Percentiles rank a stretch among this genome's conserved stretches.
phyloP scores from a whole-genome alignment of 306 rosid genomes.

The Vigna radiata region DNA sequence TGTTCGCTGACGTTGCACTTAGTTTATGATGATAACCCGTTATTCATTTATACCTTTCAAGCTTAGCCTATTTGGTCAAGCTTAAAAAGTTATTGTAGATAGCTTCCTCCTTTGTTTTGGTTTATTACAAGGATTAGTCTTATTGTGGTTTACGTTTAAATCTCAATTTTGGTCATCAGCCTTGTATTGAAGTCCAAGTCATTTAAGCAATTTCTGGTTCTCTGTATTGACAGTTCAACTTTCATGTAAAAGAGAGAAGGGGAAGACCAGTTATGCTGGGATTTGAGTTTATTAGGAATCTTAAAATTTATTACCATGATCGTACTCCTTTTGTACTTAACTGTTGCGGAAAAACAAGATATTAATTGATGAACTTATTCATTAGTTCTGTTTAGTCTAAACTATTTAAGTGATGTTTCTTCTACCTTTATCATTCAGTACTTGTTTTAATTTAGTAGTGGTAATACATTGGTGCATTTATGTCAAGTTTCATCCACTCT shows the following conservation, averaged over 20 bases:
- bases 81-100: conserved; percentile 36
- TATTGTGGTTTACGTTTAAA: conserved; percentile 24
- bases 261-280: background rate
- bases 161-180: conserved; percentile 14
- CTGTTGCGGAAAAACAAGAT: background rate
- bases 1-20: conserved; percentile 25
- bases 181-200: background rate
- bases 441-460: background rate
- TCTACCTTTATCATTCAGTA: background rate
- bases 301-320: background rate
- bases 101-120: conserved; percentile 25
- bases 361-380: background rate
- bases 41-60: conserved; percentile 40
- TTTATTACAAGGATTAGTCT: conserved; percentile 6
- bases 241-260: conserved; percentile 1
- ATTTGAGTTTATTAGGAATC: background rate
- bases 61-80: background rate
- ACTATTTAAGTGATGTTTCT: background rate
- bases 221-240: conserved; percentile 18
- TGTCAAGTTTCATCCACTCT: background rate
- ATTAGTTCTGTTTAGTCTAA: background rate
- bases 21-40: conserved; percentile 37
- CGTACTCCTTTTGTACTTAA: background rate
- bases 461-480: background rate
- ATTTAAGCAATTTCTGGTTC: background rate